Conservation (phyloP, 2,329 filamentous ascomycete genomes). For the Aspergillus proliferans region DNA sequence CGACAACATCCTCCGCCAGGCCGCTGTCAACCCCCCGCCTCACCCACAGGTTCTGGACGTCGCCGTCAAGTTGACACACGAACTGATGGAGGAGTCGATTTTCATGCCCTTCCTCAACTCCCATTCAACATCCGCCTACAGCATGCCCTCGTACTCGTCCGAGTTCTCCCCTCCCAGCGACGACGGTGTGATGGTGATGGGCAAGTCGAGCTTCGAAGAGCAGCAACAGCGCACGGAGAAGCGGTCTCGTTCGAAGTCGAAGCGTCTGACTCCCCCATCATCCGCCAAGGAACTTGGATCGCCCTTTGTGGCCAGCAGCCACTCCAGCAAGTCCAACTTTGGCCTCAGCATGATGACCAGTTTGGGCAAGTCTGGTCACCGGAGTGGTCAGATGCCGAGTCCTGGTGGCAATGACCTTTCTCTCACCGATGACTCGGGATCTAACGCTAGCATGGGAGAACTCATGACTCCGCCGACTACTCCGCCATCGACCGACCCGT, state of each 20-base stretch:
- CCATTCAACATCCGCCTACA: constrained; percentile 44
- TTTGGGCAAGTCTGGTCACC: constrained; percentile 29
- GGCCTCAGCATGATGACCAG: constrained; percentile 26
- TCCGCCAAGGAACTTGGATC: constrained; percentile 25
- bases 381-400: constrained; percentile 30
- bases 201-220: constrained; percentile 25
- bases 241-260: constrained; percentile 20
- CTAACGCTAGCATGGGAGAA: constrained; percentile 36
- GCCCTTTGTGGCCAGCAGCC: constrained; percentile 18
- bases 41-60: constrained; percentile 72
- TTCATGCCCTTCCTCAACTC: constrained; percentile 84
- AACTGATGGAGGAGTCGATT: constrained; percentile 96
- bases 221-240: constrained; percentile 14
- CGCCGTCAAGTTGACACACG: constrained; percentile 82
- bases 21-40: constrained; percentile 54
- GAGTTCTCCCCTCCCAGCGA: constrained; percentile 28
- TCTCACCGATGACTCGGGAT: constrained; percentile 43
- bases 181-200: constrained; percentile 29
- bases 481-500: constrained; percentile 41
- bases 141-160: constrained; percentile 41
- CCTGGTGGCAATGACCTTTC: constrained; percentile 34
- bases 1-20: constrained; percentile 66
- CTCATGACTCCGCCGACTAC: constrained; percentile 49
- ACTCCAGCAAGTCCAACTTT: constrained; percentile 24
- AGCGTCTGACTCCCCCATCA: constrained; percentile 26